Conservation (phyloP, 257 asterid species). For the Jacaranda copaia region DNA sequence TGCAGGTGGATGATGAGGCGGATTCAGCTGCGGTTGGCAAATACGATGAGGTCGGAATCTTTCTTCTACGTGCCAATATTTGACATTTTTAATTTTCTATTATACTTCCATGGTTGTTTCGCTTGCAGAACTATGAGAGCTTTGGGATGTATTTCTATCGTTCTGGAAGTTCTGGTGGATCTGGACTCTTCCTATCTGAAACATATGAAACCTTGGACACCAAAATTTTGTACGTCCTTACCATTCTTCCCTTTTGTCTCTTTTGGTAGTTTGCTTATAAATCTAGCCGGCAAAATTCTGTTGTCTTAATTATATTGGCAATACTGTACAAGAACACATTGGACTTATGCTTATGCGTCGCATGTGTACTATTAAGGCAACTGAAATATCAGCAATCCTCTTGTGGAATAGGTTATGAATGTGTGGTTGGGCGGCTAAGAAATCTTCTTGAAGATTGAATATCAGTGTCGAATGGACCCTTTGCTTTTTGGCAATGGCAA, state of each 20-base stretch:
- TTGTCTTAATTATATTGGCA: not conserved
- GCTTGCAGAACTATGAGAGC: conserved; percentile 43
- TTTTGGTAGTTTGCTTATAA: no score
- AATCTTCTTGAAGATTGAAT: conserved; percentile 20
- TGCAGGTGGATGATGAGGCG: conserved; percentile 56
- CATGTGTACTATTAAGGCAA: not conserved
- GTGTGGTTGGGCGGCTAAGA: conserved; percentile 16
- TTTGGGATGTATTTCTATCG: conserved; percentile 24
- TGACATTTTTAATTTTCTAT: not conserved
- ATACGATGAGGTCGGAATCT: conserved; percentile 50
- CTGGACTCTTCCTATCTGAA: conserved; percentile 36
- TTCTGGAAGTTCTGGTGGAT: conserved; percentile 38
- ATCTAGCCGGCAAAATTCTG: not conserved
- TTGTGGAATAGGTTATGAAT: conserved; percentile 37
- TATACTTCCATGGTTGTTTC: conserved; percentile 9
- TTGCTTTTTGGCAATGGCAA: conserved; percentile 24
- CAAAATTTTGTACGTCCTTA: conserved; percentile 20
- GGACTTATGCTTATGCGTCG: not conserved
- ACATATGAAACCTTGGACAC: conserved; percentile 33
- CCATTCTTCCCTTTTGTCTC: not conserved
- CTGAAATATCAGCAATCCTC: not conserved
- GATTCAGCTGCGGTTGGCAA: conserved; percentile 59
- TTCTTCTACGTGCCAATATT: not conserved
- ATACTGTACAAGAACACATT: not conserved
- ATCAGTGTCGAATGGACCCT: not conserved